Percentiles rank a stretch among this genome's conserved stretches.
Evolutionary conservation across 1,139 yeast species (phyloP).

Genomic region (Sugiyamaella paludigena): DNA sequence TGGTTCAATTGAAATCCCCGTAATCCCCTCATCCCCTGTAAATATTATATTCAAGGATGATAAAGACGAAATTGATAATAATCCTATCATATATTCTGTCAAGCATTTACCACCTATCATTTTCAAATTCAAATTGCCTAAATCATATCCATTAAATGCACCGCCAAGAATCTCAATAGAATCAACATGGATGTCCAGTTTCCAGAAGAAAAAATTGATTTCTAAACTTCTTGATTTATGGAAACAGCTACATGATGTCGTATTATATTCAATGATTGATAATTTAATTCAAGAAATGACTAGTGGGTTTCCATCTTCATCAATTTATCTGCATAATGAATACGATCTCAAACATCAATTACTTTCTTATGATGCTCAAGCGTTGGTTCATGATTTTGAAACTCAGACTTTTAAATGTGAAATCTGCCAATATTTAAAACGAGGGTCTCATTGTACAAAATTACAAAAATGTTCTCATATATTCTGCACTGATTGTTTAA

Average conservation of each 20-base stretch:
- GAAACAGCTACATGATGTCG: slow-evolving; percentile 44
- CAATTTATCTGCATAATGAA: background rate
- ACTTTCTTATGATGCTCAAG: slow-evolving; percentile 26
- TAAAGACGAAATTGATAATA: background rate
- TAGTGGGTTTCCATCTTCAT: slow-evolving; percentile 11
- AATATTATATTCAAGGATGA: slow-evolving; percentile 5
- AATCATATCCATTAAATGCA: slow-evolving; percentile 25
- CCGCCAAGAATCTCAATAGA: slow-evolving; percentile 28
- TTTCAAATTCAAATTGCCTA: slow-evolving; percentile 24
- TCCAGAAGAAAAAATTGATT: slow-evolving; percentile 33
- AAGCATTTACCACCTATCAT: slow-evolving; percentile 27
- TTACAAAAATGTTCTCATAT: slow-evolving; percentile 52
- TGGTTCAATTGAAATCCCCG: slow-evolving; percentile 9
- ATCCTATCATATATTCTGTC: slow-evolving; percentile 20
- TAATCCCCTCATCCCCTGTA: slow-evolving; percentile 1
- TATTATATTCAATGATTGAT: slow-evolving; percentile 50
- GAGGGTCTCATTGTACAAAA: slow-evolving; percentile 47
- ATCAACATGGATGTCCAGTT: slow-evolving; percentile 29
- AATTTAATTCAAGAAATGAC: slow-evolving; percentile 39
- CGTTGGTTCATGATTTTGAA: slow-evolving; percentile 39
- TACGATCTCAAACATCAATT: slow-evolving; percentile 24
- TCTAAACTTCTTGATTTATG: slow-evolving; percentile 29
- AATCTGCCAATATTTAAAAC: slow-evolving; percentile 54
- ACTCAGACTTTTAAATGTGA: slow-evolving; percentile 51
- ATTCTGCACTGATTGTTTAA: slow-evolving; percentile 53